Percentiles rank a stretch among this genome's conserved stretches.
Conservation (phyloP, 2,329 filamentous ascomycete species). For the Diaporthe nobilis region DNA sequence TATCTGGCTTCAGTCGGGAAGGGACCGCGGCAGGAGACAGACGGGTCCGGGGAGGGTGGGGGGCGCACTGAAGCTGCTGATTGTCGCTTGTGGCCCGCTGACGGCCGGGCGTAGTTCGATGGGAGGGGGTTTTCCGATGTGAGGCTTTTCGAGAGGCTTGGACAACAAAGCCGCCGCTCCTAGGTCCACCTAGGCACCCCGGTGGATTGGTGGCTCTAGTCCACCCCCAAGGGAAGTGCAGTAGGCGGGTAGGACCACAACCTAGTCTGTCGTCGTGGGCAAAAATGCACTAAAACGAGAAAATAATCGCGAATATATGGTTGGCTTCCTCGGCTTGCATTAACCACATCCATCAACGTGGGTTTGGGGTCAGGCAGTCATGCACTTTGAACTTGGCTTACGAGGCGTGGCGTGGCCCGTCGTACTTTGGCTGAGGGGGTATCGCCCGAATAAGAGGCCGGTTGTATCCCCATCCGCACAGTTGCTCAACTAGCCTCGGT, state of each 20-base stretch:
- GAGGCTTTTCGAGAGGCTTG: conserved; percentile 31
- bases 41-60: not conserved
- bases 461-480: conserved; percentile 15
- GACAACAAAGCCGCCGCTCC: conserved; percentile 31
- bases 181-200: conserved; percentile 25
- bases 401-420: conserved; percentile 28
- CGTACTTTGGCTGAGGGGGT: conserved; percentile 12
- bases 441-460: conserved; percentile 4
- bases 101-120: conserved; percentile 27
- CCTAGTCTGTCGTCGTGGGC: not conserved
- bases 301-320: conserved; percentile 26
- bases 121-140: conserved; percentile 32
- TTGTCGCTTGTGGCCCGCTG: conserved; percentile 35
- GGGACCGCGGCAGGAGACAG: conserved; percentile 20
- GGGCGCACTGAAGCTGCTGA: conserved; percentile 14
- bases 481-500: conserved; percentile 4
- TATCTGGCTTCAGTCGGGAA: conserved; percentile 34
- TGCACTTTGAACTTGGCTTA: conserved; percentile 28
- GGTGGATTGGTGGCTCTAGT: conserved; percentile 31
- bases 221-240: conserved; percentile 6
- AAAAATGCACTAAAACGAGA: conserved; percentile 33
- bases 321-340: conserved; percentile 28
- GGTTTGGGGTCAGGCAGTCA: conserved; percentile 20
- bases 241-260: not conserved
- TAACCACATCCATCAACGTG: conserved; percentile 21